These are phyloP conservation scores for Xylaria palmicola DNA, from an alignment of 495 filamentous ascomycete genomes.

Conservation along the genomic window DNA sequence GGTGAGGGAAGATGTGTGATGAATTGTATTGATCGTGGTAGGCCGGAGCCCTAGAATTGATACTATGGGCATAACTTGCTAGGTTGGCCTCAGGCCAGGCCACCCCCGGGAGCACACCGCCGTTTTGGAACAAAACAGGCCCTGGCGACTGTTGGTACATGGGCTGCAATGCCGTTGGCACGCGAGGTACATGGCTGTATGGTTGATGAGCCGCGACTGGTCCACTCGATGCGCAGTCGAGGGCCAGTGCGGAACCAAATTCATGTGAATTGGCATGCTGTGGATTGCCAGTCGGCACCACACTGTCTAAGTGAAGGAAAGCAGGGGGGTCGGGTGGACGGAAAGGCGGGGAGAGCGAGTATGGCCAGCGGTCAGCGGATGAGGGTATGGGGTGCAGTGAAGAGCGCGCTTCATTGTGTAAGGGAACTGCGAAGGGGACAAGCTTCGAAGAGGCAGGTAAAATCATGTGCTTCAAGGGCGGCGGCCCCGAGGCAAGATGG, in stretches of 20 bases:
- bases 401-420: constrained; percentile 28
- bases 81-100: constrained; percentile 78
- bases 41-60: constrained; percentile 15
- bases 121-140: constrained; percentile 72
- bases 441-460: constrained; percentile 51
- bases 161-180: constrained; percentile 70
- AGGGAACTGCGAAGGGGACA: constrained; percentile 33
- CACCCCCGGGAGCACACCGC: constrained; percentile 64
- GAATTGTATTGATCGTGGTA: constrained; percentile 18
- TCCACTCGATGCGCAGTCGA: constrained; percentile 25
- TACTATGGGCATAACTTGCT: constrained; percentile 28
- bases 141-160: constrained; percentile 67
- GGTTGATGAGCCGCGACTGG: constrained; percentile 27
- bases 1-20: constrained; percentile 21
- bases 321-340: constrained; percentile 14
- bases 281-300: constrained; percentile 12
- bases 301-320: constrained; percentile 13
- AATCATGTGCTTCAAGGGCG: constrained; percentile 85
- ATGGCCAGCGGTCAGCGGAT: constrained; percentile 20
- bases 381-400: constrained; percentile 16
- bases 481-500: constrained; percentile 73
- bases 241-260: constrained; percentile 16
- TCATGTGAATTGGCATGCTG: constrained; percentile 23
- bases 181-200: constrained; percentile 46
- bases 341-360: constrained; percentile 16